These are phyloP conservation scores for Cavenderia fasciculata DNA, from an alignment of 78 protist species.

Conservation along the genomic window DNA sequence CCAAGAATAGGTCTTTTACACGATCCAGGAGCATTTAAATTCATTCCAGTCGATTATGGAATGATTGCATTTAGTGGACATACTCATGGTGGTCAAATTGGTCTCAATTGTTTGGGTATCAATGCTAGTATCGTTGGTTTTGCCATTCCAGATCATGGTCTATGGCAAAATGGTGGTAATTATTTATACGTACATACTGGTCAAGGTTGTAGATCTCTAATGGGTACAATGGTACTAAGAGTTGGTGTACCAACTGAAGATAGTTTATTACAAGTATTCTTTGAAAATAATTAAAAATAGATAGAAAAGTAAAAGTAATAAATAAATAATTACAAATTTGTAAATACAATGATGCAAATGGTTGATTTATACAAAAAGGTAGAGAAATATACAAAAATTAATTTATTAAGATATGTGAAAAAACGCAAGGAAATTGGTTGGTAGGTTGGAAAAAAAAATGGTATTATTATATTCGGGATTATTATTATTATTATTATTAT, in stretches of 20 bases:
- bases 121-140: conserved; percentile 13
- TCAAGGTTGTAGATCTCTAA: conserved; percentile 51
- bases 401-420: background rate
- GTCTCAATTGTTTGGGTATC: conserved; percentile 38
- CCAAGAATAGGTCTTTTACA: conserved; percentile 78
- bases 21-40: conserved; percentile 82
- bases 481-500: too few species aligned
- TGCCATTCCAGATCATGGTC: conserved; percentile 61
- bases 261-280: conserved; percentile 51
- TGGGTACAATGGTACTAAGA: conserved; percentile 64
- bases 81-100: conserved; percentile 86
- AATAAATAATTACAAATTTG: background rate
- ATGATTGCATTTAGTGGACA: conserved; percentile 74
- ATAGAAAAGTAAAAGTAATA: background rate
- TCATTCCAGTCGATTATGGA: conserved; percentile 66
- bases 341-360: background rate
- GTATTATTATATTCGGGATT: background rate
- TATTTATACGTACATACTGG: conserved; percentile 78
- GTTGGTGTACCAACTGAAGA: conserved; percentile 70
- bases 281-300: conserved; percentile 18
- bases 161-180: conserved; percentile 69
- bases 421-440: too few species aligned
- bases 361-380: background rate
- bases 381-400: background rate
- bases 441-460: too few species aligned